Percentiles rank a stretch among this genome's conserved stretches.
Conservation (phyloP, 495 filamentous ascomycete genomes). For the Aspergillus leporis region DNA sequence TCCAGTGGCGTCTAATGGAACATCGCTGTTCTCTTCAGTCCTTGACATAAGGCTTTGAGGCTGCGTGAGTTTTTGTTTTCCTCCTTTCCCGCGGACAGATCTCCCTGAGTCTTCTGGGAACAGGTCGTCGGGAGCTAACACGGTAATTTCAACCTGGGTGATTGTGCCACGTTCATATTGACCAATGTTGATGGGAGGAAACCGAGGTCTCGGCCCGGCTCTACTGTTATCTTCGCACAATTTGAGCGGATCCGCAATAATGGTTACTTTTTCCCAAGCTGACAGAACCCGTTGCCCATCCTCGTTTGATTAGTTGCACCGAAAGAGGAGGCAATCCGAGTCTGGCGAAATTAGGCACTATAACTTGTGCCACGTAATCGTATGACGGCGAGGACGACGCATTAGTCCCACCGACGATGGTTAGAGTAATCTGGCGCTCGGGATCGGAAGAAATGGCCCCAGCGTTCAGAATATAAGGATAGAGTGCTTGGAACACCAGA, state of each 20-base stretch:
- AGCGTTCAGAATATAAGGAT: slow-evolving; percentile 73
- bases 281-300: slow-evolving; percentile 65
- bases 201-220: slow-evolving; percentile 13
- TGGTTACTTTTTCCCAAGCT: slow-evolving; percentile 58
- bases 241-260: slow-evolving; percentile 56
- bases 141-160: slow-evolving; percentile 59
- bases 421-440: slow-evolving; percentile 33
- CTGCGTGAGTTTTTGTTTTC: background rate
- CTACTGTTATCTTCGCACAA: background rate
- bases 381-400: slow-evolving; percentile 68
- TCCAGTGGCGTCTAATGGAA: background rate
- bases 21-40: slow-evolving; percentile 3
- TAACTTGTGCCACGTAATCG: slow-evolving; percentile 76
- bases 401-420: slow-evolving; percentile 78
- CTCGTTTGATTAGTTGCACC: slow-evolving; percentile 56
- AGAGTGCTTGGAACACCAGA: slow-evolving; percentile 79
- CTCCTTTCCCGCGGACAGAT: background rate
- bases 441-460: slow-evolving; percentile 22
- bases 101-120: background rate
- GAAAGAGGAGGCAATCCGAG: slow-evolving; percentile 61
- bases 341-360: slow-evolving; percentile 66
- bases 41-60: background rate
- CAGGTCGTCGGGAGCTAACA: slow-evolving; percentile 50
- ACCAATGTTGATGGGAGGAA: slow-evolving; percentile 49
- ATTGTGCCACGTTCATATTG: slow-evolving; percentile 46